phyloP scores from a whole-genome alignment of 2,329 filamentous ascomycete species.

The Rosellinia necatrix region DNA sequence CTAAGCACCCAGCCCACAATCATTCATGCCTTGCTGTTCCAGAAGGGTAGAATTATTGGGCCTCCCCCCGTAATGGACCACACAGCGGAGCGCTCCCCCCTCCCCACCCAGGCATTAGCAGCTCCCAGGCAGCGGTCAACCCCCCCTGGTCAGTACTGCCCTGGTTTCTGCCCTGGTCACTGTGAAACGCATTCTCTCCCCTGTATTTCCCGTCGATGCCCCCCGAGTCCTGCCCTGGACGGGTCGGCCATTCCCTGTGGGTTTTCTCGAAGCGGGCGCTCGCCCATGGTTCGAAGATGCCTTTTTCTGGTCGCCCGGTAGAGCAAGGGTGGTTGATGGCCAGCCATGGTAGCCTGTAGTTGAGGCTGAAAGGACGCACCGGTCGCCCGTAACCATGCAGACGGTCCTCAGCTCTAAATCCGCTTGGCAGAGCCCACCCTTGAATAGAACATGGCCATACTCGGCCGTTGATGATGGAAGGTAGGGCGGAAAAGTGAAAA shows the following conservation, averaged over 20 bases:
- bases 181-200: conserved; percentile 58
- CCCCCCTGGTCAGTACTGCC: too few species aligned
- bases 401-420: conserved; percentile 24
- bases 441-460: conserved; percentile 2
- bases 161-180: conserved; percentile 46
- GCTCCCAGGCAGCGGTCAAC: too few species aligned
- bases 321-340: conserved; percentile 25
- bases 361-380: conserved; percentile 28
- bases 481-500: not conserved
- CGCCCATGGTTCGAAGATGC: conserved; percentile 17
- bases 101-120: too few species aligned
- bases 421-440: conserved; percentile 24
- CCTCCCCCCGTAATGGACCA: conserved; percentile 36
- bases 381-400: conserved; percentile 21
- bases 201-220: conserved; percentile 49
- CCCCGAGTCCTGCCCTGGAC: conserved; percentile 48
- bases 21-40: conserved; percentile 15
- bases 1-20: conserved; percentile 12
- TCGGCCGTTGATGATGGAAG: conserved; percentile 9
- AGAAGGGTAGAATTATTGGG: conserved; percentile 6
- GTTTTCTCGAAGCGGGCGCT: conserved; percentile 48
- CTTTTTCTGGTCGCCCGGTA: conserved; percentile 32
- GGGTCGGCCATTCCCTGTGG: conserved; percentile 50
- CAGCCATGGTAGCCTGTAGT: conserved; percentile 28
- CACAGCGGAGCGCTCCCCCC: too few species aligned